Evolutionary conservation across 2,329 filamentous ascomycete genomes (phyloP).

Genomic region (Fusarium decemcellulare): DNA sequence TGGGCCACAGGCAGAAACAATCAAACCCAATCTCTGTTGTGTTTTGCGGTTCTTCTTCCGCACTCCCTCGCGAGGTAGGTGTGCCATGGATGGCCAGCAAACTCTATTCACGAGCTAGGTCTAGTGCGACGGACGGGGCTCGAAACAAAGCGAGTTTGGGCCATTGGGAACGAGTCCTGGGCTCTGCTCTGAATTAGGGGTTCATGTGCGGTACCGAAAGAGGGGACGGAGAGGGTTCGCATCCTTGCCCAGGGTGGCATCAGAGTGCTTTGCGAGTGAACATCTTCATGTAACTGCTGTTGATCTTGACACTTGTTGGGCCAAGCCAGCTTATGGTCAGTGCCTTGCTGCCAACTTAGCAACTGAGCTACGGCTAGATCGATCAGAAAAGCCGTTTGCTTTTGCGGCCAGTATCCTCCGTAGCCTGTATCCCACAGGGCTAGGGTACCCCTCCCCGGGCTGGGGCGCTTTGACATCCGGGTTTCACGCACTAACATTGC

Average conservation of each 20-base stretch:
- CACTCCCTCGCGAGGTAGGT: not conserved
- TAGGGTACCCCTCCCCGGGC: not conserved
- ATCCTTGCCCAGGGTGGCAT: not conserved
- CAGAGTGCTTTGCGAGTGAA: not conserved
- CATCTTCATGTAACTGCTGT: not conserved
- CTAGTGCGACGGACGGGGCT: not conserved
- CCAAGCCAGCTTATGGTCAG: not conserved
- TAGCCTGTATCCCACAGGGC: no score
- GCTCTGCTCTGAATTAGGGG: not conserved
- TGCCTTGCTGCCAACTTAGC: not conserved
- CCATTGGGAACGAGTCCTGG: not conserved
- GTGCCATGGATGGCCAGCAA: constrained; percentile 8
- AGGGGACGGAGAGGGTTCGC: not conserved
- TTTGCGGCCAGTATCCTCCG: no score
- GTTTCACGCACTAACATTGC: not conserved
- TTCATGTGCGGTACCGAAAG: not conserved
- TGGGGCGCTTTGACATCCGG: not conserved
- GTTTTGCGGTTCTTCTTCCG: not conserved
- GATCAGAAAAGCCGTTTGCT: constrained; percentile 5
- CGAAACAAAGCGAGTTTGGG: not conserved
- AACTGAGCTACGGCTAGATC: not conserved
- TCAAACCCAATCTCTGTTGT: not conserved
- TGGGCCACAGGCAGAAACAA: not conserved
- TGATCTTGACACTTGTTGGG: not conserved
- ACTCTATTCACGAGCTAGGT: constrained; percentile 5